phyloP scores from a whole-genome alignment of 495 filamentous ascomycete genomes.

The Aspergillus nanangensis region DNA sequence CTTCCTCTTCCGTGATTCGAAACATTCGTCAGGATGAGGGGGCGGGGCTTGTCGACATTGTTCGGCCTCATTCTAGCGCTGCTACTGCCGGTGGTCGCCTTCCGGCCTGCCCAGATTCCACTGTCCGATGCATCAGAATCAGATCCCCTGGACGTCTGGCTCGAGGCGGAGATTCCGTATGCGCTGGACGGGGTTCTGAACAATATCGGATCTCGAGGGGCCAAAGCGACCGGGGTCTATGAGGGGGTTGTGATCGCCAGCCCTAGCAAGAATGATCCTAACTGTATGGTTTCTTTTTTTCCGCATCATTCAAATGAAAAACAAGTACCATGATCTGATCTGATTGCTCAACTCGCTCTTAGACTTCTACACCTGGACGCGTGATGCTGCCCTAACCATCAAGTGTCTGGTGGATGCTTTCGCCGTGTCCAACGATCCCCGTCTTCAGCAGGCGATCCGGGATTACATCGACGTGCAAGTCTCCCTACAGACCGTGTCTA shows the following conservation, averaged over 20 bases:
- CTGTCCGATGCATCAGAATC: slow-evolving; percentile 4
- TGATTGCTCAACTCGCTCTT: background rate
- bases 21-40: no score
- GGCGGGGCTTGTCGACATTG: no score
- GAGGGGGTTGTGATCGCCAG: slow-evolving; percentile 50
- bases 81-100: background rate
- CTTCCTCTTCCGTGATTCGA: no score
- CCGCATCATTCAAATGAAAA: no score
- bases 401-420: slow-evolving; percentile 52
- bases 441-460: slow-evolving; percentile 39
- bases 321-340: no score
- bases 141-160: slow-evolving; percentile 45
- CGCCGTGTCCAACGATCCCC: slow-evolving; percentile 29
- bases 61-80: no score
- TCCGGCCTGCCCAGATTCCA: background rate
- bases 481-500: slow-evolving; percentile 46
- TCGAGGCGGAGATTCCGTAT: slow-evolving; percentile 44
- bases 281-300: slow-evolving; percentile 38
- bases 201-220: slow-evolving; percentile 50
- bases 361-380: slow-evolving; percentile 60
- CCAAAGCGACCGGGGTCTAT: slow-evolving; percentile 33
- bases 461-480: slow-evolving; percentile 52
- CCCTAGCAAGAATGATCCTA: slow-evolving; percentile 46
- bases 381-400: slow-evolving; percentile 53
- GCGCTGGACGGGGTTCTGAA: slow-evolving; percentile 47